phyloP scores from a whole-genome alignment of 2,329 filamentous ascomycete species.

The Ceratocystis variospora region DNA sequence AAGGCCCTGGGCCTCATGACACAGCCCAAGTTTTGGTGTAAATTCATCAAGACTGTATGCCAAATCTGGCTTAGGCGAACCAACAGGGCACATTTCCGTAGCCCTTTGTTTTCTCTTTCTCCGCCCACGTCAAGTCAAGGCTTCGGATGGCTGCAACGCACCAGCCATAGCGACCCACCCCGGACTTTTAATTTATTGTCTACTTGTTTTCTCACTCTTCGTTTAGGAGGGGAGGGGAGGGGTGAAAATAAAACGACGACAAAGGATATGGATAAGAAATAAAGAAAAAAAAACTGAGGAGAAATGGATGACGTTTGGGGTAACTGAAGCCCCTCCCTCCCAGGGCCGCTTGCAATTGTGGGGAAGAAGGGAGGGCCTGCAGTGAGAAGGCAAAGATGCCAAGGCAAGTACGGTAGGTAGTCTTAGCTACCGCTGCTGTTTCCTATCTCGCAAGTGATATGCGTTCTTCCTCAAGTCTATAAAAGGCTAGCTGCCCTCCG shows the following conservation, averaged over 20 bases:
- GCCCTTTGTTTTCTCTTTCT: constrained; percentile 4
- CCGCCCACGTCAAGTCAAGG: constrained; percentile 1
- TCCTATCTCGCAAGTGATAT: not conserved
- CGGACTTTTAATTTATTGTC: not conserved
- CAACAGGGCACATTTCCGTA: not conserved
- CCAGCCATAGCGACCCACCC: not conserved
- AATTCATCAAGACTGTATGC: constrained; percentile 1
- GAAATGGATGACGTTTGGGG: constrained; percentile 13
- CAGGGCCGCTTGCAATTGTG: not conserved
- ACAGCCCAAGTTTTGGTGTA: not conserved
- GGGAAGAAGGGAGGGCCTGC: constrained; percentile 6
- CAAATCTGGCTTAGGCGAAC: not conserved
- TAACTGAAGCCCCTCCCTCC: not conserved
- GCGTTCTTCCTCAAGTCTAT: constrained; percentile 5
- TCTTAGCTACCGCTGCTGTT: not conserved
- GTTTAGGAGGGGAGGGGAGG: not conserved
- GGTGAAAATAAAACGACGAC: not conserved
- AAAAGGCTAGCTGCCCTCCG: constrained; percentile 9
- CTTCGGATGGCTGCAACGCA: not conserved
- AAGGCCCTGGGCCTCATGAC: not conserved
- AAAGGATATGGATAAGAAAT: not conserved
- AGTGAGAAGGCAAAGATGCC: not conserved
- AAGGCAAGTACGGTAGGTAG: not conserved
- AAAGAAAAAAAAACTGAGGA: not conserved
- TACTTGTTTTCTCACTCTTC: not conserved